Conservation (phyloP, 768 basidiomycete genomes). For the Suillus lakei region DNA sequence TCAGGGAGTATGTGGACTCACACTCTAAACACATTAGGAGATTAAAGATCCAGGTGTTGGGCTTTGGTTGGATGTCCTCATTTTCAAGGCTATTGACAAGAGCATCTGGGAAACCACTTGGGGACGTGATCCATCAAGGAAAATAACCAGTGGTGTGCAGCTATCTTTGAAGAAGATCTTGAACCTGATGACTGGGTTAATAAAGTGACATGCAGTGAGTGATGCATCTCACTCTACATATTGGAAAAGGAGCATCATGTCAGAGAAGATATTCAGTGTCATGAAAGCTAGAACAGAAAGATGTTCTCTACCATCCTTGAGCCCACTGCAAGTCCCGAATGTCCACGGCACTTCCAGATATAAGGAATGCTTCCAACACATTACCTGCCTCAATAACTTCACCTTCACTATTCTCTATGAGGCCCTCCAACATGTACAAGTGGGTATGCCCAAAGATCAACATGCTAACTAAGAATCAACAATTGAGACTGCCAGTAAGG, state of each 20-base stretch:
- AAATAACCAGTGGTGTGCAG: constrained; percentile 83
- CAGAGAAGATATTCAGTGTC: constrained; percentile 38
- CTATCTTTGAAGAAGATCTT: constrained; percentile 95
- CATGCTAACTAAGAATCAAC: constrained; percentile 60
- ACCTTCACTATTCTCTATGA: constrained; percentile 82
- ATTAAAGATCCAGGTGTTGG: constrained; percentile 41
- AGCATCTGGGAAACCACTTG: constrained; percentile 62
- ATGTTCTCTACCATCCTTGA: constrained; percentile 70
- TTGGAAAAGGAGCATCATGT: constrained; percentile 86
- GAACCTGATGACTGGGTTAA: constrained; percentile 51
- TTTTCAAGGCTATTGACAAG: constrained; percentile 38
- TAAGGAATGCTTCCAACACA: constrained; percentile 79
- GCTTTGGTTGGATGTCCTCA: background rate
- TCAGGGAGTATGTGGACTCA: constrained; percentile 39
- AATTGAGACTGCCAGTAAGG: background rate
- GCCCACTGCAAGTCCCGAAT: constrained; percentile 80
- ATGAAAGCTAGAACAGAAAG: background rate
- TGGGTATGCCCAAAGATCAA: constrained; percentile 88
- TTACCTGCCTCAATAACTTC: constrained; percentile 89
- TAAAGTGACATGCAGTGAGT: constrained; percentile 1
- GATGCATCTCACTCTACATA: constrained; percentile 77
- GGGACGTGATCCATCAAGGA: constrained; percentile 69
- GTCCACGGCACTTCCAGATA: constrained; percentile 84
- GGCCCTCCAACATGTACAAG: constrained; percentile 88
- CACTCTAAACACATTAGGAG: constrained; percentile 71